These are phyloP conservation scores for Rickenella mellea DNA, from an alignment of 768 basidiomycete species.

Conservation along the genomic window DNA sequence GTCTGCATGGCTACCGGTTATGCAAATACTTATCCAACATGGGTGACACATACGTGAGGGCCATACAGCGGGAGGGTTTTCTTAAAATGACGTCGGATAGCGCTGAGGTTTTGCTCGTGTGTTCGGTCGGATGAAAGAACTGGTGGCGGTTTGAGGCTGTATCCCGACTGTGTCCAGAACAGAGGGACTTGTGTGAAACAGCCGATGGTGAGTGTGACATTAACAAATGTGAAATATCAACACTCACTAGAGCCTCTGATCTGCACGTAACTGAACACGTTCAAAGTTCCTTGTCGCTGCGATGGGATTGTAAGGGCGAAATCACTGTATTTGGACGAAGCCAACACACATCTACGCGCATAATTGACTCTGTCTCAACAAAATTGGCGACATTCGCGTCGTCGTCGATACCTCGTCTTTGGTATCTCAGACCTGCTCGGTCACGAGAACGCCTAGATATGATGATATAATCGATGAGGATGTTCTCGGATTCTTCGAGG, in stretches of 20 bases:
- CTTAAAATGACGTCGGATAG: constrained; percentile 66
- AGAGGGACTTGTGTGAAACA: constrained; percentile 56
- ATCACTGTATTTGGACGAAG: constrained; percentile 4
- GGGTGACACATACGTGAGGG: constrained; percentile 49
- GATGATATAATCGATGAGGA: constrained; percentile 65
- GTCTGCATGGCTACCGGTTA: constrained; percentile 32
- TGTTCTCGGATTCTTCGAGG: constrained; percentile 22
- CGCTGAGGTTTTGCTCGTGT: constrained; percentile 58
- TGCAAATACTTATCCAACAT: neutral
- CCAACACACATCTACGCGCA: constrained; percentile 61
- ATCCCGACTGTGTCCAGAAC: constrained; percentile 86
- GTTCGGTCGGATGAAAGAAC: constrained; percentile 66
- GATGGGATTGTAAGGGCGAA: neutral
- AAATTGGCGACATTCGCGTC: constrained; percentile 92
- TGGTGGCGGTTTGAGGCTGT: constrained; percentile 83
- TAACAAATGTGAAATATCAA: neutral
- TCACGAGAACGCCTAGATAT: constrained; percentile 82
- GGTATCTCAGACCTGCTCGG: constrained; percentile 88
- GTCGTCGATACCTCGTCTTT: constrained; percentile 89
- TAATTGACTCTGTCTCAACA: constrained; percentile 88
- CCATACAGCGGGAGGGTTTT: constrained; percentile 63
- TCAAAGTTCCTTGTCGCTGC: constrained; percentile 65
- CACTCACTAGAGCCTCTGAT: constrained; percentile 81
- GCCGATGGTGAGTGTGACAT: neutral
- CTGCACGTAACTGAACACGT: constrained; percentile 85